Percentiles rank a stretch among this genome's conserved stretches.
These are phyloP conservation scores for Rhizopogon roseolus DNA, from an alignment of 768 basidiomycete species.

Conservation along the genomic window DNA sequence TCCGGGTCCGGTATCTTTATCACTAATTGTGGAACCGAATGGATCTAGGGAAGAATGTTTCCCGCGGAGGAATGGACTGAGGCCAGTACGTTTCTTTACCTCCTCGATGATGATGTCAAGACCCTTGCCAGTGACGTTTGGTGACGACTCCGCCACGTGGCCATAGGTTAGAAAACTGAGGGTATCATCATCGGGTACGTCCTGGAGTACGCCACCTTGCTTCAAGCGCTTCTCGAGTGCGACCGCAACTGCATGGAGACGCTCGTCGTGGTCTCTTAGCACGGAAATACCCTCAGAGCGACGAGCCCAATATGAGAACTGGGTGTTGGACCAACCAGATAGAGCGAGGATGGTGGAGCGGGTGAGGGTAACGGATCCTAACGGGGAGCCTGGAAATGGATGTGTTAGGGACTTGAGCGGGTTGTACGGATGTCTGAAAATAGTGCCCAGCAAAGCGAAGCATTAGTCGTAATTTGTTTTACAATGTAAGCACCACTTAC, in stretches of 20 bases:
- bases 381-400: constrained; percentile 31
- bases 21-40: constrained; percentile 36
- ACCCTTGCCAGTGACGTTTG: constrained; percentile 44
- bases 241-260: constrained; percentile 34
- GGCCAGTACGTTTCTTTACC: constrained; percentile 43
- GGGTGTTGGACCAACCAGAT: constrained; percentile 50
- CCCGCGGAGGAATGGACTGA: constrained; percentile 45
- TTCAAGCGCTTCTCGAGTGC: constrained; percentile 38
- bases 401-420: constrained; percentile 45
- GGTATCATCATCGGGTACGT: constrained; percentile 17
- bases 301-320: constrained; percentile 52
- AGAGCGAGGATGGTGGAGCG: constrained; percentile 43
- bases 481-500: constrained; percentile 27
- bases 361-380: constrained; percentile 41
- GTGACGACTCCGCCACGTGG: constrained; percentile 26
- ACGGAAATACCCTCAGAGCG: constrained; percentile 47
- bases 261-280: constrained; percentile 35
- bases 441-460: neutral
- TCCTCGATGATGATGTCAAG: constrained; percentile 44
- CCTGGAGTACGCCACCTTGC: constrained; percentile 27
- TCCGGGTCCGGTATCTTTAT: constrained; percentile 28
- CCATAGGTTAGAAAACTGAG: constrained; percentile 11
- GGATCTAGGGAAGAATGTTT: constrained; percentile 48
- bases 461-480: neutral
- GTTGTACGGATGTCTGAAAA: constrained; percentile 45